Conservation (phyloP, 2,329 filamentous ascomycete genomes). For the Cladosporium sp. region DNA sequence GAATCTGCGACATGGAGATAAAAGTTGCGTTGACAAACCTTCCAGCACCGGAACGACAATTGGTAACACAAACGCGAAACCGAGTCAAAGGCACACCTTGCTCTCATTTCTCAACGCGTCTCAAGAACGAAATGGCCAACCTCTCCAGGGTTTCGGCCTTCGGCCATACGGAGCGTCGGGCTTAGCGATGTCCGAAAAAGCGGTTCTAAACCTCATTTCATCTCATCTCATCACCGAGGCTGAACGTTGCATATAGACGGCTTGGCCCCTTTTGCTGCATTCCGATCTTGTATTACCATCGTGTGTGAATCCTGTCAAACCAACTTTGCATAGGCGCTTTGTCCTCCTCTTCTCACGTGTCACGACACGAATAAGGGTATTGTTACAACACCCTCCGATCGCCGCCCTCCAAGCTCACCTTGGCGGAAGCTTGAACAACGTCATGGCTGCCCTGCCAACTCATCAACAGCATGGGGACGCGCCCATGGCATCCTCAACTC, state of each 20-base stretch:
- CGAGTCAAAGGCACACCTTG: background rate
- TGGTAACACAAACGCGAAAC: background rate
- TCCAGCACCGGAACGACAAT: no score
- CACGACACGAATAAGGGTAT: no score
- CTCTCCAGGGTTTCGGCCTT: background rate
- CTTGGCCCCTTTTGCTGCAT: background rate
- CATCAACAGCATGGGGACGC: background rate
- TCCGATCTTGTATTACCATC: no score
- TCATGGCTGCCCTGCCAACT: background rate
- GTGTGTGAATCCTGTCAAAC: no score
- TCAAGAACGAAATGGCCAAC: background rate
- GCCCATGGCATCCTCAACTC: background rate
- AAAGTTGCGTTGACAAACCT: no score
- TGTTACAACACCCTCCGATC: no score
- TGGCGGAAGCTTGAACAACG: conserved; percentile 7
- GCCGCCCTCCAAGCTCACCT: background rate
- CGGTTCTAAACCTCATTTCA: conserved; percentile 2
- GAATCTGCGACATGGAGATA: no score
- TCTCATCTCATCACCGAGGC: background rate
- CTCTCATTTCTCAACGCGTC: background rate
- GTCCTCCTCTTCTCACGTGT: no score
- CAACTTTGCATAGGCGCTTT: no score
- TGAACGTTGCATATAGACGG: background rate
- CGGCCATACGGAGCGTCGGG: background rate
- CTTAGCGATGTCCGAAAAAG: background rate